Conservation (phyloP, 768 basidiomycete species). For the Leccinum barrowsii region DNA sequence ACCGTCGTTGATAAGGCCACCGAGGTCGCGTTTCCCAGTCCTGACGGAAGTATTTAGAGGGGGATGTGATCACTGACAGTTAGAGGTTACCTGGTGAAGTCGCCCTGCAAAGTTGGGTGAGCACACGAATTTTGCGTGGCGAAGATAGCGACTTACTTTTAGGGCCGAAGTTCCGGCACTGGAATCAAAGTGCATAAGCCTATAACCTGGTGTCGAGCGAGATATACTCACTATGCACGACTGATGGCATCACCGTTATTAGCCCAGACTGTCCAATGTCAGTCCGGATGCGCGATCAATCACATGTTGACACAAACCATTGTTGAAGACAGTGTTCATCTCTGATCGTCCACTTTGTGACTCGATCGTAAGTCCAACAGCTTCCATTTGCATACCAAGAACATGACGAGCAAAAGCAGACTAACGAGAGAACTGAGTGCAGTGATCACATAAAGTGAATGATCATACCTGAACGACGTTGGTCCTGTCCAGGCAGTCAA, state of each 20-base stretch:
- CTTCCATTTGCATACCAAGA: conserved; percentile 69
- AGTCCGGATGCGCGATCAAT: neutral
- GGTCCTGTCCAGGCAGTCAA: conserved; percentile 92
- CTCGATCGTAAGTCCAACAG: conserved; percentile 62
- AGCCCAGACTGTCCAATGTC: conserved; percentile 71
- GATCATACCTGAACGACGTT: conserved; percentile 81
- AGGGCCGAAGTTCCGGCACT: conserved; percentile 95
- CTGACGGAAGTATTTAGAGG: conserved; percentile 37
- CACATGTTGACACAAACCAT: conserved; percentile 44
- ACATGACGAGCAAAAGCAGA: conserved; percentile 89
- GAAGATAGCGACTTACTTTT: conserved; percentile 54
- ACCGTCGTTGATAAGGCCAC: conserved; percentile 91
- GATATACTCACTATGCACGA: conserved; percentile 66
- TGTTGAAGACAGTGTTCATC: conserved; percentile 74
- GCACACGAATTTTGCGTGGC: neutral
- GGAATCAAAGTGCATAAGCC: conserved; percentile 16
- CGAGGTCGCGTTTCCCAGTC: conserved; percentile 93
- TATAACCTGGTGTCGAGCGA: neutral
- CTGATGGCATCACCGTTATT: conserved; percentile 97
- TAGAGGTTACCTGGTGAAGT: conserved; percentile 69
- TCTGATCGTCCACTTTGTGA: conserved; percentile 51
- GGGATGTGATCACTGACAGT: neutral
- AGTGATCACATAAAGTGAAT: neutral
- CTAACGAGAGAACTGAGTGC: conserved; percentile 35
- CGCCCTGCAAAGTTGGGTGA: conserved; percentile 49